Base-by-base conservation (phyloP, 176 grass and related monocot species). In the Typha latifolia region DNA sequence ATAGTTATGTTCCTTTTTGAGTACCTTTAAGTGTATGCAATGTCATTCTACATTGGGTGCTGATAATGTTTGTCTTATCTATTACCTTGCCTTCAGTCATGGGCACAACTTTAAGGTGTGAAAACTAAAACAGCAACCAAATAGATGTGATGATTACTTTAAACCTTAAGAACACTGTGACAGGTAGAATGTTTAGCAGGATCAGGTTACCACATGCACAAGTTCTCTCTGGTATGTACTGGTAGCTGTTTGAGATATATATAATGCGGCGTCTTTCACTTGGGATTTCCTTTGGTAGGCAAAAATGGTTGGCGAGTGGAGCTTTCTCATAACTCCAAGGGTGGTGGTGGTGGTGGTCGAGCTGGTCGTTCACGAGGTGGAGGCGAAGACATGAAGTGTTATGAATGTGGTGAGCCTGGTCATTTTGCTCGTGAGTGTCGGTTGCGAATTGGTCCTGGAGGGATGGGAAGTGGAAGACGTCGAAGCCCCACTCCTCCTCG, bases 261-360 rank as follows among this genome's bases (percentile, higher is more conserved):
- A 29, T 29, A 29, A 29, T 3, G 2, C 0, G 51, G 18, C 2
- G 15, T 20, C 61, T 14, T 31, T 47, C 34, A n/a, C 14, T 66
- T 20, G 31, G 14, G 12, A 19, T 27, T 67, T 29, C n/a, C 1
- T 56, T 75, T 51, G 19, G 24, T 24, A 75, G 73, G 73, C 3
- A 76, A 67, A 48, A 64, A 76, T 49, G 73, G 73, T 7, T 76
- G 73, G 73, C 73, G 50, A 48, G 73, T 76, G 50, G 73, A 67
- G 12, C 50, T 67, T 19, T 66, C 73, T 59, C 73, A 61, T 29
- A 67, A 67, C n/a, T 67, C 73, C 32, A 67, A 59, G 51, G 32
- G 63, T 8, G 49, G 72, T 48, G 72, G 72, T 47, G 48, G 63
- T 7, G 32, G 64, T 55, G 22, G 73, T 9, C 18, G 71, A 31